Evolutionary conservation across 345 rosid genomes (phyloP).

Genomic region (Camelina sativa): DNA sequence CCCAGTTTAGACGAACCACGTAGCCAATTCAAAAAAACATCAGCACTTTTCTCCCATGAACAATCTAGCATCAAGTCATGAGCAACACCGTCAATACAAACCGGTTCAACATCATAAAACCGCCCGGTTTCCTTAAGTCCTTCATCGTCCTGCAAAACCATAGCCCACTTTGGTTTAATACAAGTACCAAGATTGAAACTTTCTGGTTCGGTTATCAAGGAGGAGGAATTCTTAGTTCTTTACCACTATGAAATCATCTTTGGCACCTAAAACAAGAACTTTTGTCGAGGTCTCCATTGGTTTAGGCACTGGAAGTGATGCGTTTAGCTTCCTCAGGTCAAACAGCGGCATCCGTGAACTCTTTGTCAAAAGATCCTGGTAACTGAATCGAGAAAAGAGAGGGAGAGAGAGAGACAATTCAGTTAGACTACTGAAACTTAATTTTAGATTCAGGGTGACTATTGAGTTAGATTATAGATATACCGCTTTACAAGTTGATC

Average conservation of each 20-base stretch:
- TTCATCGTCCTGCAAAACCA: constrained; percentile 55
- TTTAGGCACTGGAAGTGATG: constrained; percentile 83
- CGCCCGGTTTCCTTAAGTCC: constrained; percentile 70
- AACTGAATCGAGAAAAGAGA: constrained; percentile 49
- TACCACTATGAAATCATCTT: constrained; percentile 85
- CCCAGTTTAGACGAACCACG: constrained; percentile 42
- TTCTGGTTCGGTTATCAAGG: neutral
- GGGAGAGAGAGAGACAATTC: neutral
- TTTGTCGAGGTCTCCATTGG: constrained; percentile 51
- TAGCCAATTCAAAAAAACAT: constrained; percentile 61
- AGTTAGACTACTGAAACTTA: neutral
- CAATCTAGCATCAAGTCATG: constrained; percentile 93
- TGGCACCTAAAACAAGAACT: constrained; percentile 77
- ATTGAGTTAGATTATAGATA: constrained; percentile 31
- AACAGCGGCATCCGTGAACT: constrained; percentile 79
- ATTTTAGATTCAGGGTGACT: neutral
- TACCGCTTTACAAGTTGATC: constrained; percentile 76
- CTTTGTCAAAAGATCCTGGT: constrained; percentile 77
- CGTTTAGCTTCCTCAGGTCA: constrained; percentile 84
- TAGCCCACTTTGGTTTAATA: neutral
- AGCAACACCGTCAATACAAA: constrained; percentile 73
- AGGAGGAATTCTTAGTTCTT: neutral
- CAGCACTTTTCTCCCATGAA: constrained; percentile 78
- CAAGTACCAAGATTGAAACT: neutral
- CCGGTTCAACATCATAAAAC: constrained; percentile 65